These are phyloP conservation scores for Phytomonas serpens DNA, from an alignment of 208 protist genomes.

Conservation along the genomic window DNA sequence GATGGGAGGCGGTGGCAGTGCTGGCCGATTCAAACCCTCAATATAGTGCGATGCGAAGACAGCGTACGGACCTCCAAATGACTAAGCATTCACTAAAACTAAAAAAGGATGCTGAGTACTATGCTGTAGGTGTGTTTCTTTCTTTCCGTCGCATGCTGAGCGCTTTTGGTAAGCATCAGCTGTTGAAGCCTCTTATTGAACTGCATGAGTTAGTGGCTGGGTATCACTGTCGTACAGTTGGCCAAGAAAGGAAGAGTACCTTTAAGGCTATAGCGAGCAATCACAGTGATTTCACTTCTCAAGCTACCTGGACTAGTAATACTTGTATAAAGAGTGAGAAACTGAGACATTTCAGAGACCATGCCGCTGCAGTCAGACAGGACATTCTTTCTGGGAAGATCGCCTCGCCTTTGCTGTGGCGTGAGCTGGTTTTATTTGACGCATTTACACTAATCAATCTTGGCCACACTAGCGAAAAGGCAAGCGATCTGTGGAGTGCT, in stretches of 20 bases:
- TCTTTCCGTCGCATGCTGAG: slow-evolving; percentile 56
- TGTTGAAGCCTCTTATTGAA: slow-evolving; percentile 42
- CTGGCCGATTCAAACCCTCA: not conserved
- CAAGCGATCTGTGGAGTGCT: slow-evolving; percentile 24
- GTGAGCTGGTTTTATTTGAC: slow-evolving; percentile 62
- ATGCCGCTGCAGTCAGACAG: not conserved
- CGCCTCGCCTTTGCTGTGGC: slow-evolving; percentile 33
- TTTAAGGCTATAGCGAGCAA: not conserved
- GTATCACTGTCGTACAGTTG: slow-evolving; percentile 4
- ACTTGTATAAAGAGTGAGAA: not conserved
- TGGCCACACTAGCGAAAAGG: slow-evolving; percentile 58
- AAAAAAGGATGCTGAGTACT: slow-evolving; percentile 20
- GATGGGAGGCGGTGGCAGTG: slow-evolving; percentile 2
- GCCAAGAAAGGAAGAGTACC: not conserved
- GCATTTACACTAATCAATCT: slow-evolving; percentile 65
- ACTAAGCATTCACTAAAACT: slow-evolving; percentile 5
- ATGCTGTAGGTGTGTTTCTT: slow-evolving; percentile 43
- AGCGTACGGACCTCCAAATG: not conserved
- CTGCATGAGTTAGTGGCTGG: slow-evolving; percentile 30
- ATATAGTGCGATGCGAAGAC: not conserved
- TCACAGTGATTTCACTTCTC: not conserved
- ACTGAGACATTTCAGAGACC: not conserved
- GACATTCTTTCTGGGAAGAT: slow-evolving; percentile 4
- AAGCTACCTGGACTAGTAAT: not conserved
- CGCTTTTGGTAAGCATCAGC: slow-evolving; percentile 38